Conservation (phyloP, 2,329 filamentous ascomycete genomes). For the Aspergillus calidoustus region DNA sequence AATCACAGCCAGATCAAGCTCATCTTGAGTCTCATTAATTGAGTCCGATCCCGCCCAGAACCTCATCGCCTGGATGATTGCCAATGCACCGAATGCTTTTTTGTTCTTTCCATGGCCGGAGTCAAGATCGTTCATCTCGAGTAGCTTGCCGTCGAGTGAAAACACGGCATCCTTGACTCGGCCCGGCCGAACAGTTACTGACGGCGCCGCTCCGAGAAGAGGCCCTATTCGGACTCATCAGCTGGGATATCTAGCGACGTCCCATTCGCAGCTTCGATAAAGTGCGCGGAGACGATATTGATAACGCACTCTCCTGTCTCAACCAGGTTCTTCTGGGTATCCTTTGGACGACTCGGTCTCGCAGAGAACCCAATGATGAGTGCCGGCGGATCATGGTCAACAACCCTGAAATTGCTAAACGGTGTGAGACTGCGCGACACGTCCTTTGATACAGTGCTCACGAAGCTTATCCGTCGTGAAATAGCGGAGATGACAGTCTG, state of each 20-base stretch:
- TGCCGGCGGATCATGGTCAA: slow-evolving; percentile 84
- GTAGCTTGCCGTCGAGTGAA: slow-evolving; percentile 77
- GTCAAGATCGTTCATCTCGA: slow-evolving; percentile 71
- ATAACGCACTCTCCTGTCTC: slow-evolving; percentile 77
- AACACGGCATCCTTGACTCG: slow-evolving; percentile 84
- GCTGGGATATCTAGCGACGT: slow-evolving; percentile 77
- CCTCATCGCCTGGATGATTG: slow-evolving; percentile 77
- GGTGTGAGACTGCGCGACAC: slow-evolving; percentile 78
- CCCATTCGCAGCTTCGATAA: slow-evolving; percentile 83
- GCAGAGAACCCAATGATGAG: slow-evolving; percentile 70
- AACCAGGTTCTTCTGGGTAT: slow-evolving; percentile 74
- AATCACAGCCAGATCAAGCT: slow-evolving; percentile 76
- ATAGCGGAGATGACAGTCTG: slow-evolving; percentile 89
- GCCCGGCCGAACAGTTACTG: slow-evolving; percentile 68
- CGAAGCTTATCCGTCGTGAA: slow-evolving; percentile 74
- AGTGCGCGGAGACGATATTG: slow-evolving; percentile 86
- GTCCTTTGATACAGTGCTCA: slow-evolving; percentile 63
- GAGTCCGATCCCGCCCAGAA: slow-evolving; percentile 93
- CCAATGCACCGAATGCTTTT: slow-evolving; percentile 68
- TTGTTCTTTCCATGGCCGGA: slow-evolving; percentile 58
- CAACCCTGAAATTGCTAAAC: slow-evolving; percentile 82
- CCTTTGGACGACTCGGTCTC: slow-evolving; percentile 69
- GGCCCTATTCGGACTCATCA: slow-evolving; percentile 76
- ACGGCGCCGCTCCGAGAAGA: slow-evolving; percentile 71
- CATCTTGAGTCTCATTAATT: slow-evolving; percentile 73